These are phyloP conservation scores for Fusarium sp. DNA, from an alignment of 2,329 filamentous ascomycete species.

Conservation along the genomic window DNA sequence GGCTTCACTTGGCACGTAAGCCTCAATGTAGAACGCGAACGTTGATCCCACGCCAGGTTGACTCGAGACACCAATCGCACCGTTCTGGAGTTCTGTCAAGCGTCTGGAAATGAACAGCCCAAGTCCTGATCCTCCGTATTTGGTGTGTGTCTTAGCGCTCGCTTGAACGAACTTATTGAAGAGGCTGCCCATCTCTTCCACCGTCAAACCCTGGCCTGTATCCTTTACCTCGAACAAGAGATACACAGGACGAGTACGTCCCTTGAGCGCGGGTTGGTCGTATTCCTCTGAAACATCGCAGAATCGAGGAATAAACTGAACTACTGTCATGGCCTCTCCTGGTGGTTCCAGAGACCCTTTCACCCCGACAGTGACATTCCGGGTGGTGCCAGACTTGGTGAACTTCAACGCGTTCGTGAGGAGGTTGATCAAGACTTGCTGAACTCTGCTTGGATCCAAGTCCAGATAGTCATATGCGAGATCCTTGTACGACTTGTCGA, in stretches of 20 bases:
- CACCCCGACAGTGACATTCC: conserved; percentile 62
- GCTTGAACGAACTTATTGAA: conserved; percentile 85
- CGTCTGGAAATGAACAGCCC: conserved; percentile 83
- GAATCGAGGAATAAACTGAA: conserved; percentile 71
- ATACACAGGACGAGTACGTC: conserved; percentile 62
- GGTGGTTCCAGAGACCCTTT: conserved; percentile 55
- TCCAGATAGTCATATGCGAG: conserved; percentile 71
- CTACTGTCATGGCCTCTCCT: conserved; percentile 54
- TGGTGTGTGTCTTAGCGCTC: conserved; percentile 77
- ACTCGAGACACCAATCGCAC: conserved; percentile 80
- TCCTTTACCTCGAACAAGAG: conserved; percentile 80
- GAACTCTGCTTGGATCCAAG: conserved; percentile 77
- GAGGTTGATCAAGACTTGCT: conserved; percentile 83
- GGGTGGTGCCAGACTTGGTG: conserved; percentile 69
- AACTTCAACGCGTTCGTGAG: conserved; percentile 87
- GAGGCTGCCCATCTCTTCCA: conserved; percentile 76
- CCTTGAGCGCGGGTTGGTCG: conserved; percentile 46
- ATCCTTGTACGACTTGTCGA: conserved; percentile 69
- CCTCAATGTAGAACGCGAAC: conserved; percentile 79
- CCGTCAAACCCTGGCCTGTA: conserved; percentile 77
- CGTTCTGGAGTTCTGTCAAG: conserved; percentile 83
- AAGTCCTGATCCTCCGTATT: conserved; percentile 82
- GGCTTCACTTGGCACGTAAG: conserved; percentile 55
- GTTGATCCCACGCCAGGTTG: conserved; percentile 75
- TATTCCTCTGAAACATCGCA: conserved; percentile 54